Percentiles rank a stretch among this genome's conserved stretches.
Conservation (phyloP, 2,329 filamentous ascomycete species). For the Gliomastix tumulicola region DNA sequence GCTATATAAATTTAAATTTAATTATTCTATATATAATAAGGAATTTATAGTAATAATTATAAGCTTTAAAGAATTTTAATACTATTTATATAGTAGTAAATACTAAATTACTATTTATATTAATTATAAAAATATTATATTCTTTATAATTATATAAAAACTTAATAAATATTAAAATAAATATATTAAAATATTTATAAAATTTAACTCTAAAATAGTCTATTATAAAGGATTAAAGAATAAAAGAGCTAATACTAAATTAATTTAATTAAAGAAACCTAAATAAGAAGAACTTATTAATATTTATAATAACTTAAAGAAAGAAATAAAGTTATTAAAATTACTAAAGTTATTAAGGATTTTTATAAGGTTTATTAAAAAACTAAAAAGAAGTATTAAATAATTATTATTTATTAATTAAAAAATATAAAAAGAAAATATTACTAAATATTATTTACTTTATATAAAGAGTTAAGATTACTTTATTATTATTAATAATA, state of each 20-base stretch:
- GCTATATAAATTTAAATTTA: neutral
- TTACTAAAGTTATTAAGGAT: constrained; percentile 1
- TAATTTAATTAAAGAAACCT: constrained; percentile 1
- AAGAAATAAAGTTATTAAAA: constrained; percentile 1
- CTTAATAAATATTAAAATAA: no score
- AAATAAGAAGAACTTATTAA: neutral
- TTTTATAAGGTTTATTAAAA: neutral
- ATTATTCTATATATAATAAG: neutral
- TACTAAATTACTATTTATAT: neutral
- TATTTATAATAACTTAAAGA: neutral
- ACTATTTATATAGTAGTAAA: no score
- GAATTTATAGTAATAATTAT: constrained; percentile 18
- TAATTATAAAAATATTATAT: neutral
- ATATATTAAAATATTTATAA: no score
- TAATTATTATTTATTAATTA: neutral
- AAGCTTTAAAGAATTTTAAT: constrained; percentile 5
- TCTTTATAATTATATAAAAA: constrained; percentile 2
- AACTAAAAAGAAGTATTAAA: neutral
- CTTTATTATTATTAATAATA: neutral
- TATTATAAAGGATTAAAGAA: no score
- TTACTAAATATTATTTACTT: neutral
- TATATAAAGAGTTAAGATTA: neutral
- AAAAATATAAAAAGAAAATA: neutral
- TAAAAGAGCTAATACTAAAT: constrained; percentile 1
- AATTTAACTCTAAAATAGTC: no score